These are phyloP conservation scores for Fusarium penzigii DNA, from an alignment of 2,329 filamentous ascomycete genomes.

Conservation along the genomic window DNA sequence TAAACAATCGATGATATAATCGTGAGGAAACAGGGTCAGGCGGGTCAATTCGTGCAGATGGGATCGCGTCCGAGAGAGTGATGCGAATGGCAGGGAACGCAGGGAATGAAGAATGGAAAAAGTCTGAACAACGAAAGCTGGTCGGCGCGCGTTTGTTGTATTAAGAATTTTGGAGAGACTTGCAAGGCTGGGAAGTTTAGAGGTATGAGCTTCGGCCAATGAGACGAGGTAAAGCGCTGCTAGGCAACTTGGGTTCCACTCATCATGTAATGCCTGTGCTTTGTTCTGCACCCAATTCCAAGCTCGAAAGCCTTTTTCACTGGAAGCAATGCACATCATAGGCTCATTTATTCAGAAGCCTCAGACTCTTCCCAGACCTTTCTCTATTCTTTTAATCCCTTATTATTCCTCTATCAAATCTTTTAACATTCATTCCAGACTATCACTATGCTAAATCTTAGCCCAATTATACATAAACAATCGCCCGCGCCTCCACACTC, in stretches of 20 bases:
- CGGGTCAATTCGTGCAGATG: neutral
- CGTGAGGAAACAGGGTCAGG: neutral
- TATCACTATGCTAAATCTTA: too few species aligned
- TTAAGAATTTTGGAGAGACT: conserved; percentile 34
- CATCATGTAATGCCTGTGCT: conserved; percentile 6
- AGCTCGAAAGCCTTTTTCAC: too few species aligned
- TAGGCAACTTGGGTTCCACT: conserved; percentile 15
- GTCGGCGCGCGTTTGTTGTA: conserved; percentile 29
- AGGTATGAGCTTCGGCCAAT: conserved; percentile 38
- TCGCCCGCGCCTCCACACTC: neutral
- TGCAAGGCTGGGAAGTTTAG: conserved; percentile 30
- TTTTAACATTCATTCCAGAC: too few species aligned
- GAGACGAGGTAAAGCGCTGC: conserved; percentile 14
- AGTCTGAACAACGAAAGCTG: conserved; percentile 21
- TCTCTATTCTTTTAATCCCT: too few species aligned
- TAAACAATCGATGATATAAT: neutral
- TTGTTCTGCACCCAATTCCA: neutral
- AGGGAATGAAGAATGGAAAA: conserved; percentile 8
- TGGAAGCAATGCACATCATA: too few species aligned
- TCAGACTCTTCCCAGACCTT: too few species aligned
- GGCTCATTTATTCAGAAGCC: too few species aligned
- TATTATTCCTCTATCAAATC: too few species aligned
- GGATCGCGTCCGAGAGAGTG: neutral
- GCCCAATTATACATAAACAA: neutral
- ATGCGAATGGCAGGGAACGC: neutral